Base-by-base conservation (phyloP, 2,329 filamentous ascomycete species). In the Alternaria brassicicola region DNA sequence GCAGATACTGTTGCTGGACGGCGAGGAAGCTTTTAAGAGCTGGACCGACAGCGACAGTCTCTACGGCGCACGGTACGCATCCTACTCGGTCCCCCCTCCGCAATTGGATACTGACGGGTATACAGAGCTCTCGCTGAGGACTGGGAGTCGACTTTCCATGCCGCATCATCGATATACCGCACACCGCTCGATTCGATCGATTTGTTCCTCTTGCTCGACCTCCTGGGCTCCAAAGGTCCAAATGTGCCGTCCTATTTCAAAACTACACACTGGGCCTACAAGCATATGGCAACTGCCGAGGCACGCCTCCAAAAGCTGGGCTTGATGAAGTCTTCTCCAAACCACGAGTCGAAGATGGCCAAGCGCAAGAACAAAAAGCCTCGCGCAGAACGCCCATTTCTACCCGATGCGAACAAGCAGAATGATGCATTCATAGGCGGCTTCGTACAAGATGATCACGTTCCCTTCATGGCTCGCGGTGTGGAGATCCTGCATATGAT, bases 401-500 rank as follows among this genome's bases (percentile, higher is more conserved):
- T 97, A 4, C 51, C 63, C 6, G 73, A 76, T 39, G 73, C 79
- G 0, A 78, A 84, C n/a, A 93, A 92, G 71, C 72, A 76, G 28
- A 64, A 80, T 1, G 54, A 76, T 80, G 41, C 81, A 31, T 84
- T 91, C 69, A 78, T 73, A 75, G 57, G 83, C 77, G 46, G 86
- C 78, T 66, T 79, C 49, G 86, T 97, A n/a, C 83, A 89, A 68
- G 95, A 99, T 74, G 95, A 99, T 71, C 95, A 99, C 73, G 79
- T 97, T 6, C 95, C 95, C 0, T 99, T 99, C 72, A 88, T 98
- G 85, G 82, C 82, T 35, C 86, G 93, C 23, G 95, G 95, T 2
- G 94, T 99, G 0, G 89, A 96, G 30, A 85, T 98, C n/a, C 77
- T 99, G 52, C 95, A 99, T 77, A 78, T 99, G 30, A 98, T 99